Percentiles rank a stretch among this genome's conserved stretches.
These are phyloP conservation scores for Darksidea phi DNA, from an alignment of 495 filamentous ascomycete genomes.

Conservation along the genomic window DNA sequence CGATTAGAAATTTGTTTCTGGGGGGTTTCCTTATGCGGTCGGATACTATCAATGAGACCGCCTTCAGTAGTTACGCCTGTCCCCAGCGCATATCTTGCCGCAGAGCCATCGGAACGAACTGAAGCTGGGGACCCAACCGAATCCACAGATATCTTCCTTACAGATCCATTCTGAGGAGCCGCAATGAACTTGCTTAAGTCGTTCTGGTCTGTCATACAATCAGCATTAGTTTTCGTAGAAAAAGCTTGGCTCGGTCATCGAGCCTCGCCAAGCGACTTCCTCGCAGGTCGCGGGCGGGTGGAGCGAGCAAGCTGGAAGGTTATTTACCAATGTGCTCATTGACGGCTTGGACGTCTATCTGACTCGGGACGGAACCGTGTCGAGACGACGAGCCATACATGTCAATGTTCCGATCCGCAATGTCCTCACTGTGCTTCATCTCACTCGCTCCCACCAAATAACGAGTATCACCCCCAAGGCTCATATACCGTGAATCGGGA, in stretches of 20 bases:
- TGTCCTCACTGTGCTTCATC: slow-evolving; percentile 33
- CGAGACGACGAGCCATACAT: slow-evolving; percentile 3
- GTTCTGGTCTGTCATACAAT: too few relatives aligned
- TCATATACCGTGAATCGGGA: slow-evolving; percentile 18
- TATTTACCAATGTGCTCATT: too few relatives aligned
- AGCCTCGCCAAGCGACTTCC: too few relatives aligned
- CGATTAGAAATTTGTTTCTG: not conserved
- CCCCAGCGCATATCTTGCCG: not conserved
- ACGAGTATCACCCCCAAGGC: slow-evolving; percentile 19
- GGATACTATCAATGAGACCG: not conserved
- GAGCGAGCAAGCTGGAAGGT: too few relatives aligned
- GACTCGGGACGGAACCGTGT: slow-evolving; percentile 38
- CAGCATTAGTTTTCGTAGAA: too few relatives aligned
- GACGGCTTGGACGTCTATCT: not conserved
- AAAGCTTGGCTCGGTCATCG: too few relatives aligned
- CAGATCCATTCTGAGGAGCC: not conserved
- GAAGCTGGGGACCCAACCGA: not conserved
- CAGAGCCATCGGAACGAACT: not conserved
- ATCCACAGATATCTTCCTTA: not conserved
- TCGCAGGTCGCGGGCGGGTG: too few relatives aligned
- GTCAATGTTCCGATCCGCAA: slow-evolving; percentile 37
- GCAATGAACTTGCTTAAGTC: too few relatives aligned
- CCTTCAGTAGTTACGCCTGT: not conserved
- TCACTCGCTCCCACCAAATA: not conserved
- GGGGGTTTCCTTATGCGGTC: not conserved